Conservation (phyloP, 257 asterid genomes). For the Solanum microdontum region DNA sequence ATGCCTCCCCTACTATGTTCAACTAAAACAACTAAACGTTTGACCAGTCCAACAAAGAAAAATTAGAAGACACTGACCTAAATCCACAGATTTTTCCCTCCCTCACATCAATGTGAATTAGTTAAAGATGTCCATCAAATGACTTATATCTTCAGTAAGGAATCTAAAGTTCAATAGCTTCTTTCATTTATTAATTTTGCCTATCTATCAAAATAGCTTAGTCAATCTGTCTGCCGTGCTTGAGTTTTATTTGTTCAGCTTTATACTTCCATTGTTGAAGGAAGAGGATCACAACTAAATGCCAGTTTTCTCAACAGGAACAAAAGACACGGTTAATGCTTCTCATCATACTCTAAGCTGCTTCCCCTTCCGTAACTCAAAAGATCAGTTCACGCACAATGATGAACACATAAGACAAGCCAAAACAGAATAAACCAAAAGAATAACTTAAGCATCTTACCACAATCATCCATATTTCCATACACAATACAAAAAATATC, state of each 20-base stretch:
- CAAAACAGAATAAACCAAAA: not conserved
- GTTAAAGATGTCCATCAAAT: not conserved
- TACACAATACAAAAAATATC: not conserved
- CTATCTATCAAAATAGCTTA: not conserved
- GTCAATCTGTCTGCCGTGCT: not conserved
- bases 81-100: not conserved
- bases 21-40: not conserved
- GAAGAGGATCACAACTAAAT: not conserved
- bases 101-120: not conserved
- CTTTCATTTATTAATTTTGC: not conserved
- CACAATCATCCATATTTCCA: not conserved
- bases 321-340: not conserved
- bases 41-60: not conserved
- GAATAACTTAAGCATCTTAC: not conserved
- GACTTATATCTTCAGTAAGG: not conserved
- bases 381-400: not conserved
- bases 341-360: not conserved
- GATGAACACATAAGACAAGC: not conserved
- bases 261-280: not conserved
- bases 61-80: not conserved
- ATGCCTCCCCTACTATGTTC: not conserved
- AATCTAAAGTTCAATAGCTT: not conserved
- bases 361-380: not conserved
- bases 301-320: not conserved
- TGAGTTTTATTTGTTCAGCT: not conserved